phyloP scores from a whole-genome alignment of 1,139 yeast genomes.

The Pichiaceae sp. region DNA sequence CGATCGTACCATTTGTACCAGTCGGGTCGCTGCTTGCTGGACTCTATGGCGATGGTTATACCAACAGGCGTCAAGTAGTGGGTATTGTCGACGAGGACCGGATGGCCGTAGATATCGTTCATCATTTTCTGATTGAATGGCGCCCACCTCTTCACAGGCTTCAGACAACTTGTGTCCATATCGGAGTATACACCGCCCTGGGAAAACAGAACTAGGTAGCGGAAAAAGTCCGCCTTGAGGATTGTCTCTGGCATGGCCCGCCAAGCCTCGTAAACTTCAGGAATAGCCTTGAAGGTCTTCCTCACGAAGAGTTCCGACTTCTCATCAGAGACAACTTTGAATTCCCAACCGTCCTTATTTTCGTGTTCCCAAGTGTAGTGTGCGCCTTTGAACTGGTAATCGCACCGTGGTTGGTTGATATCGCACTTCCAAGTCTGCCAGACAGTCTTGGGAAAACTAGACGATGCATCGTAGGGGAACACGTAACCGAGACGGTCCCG shows the following conservation, averaged over 20 bases:
- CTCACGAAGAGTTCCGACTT: constrained; percentile 24
- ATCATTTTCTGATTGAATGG: constrained; percentile 11
- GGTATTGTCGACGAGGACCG: neutral
- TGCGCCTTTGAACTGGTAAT: constrained; percentile 33
- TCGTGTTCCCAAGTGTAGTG: constrained; percentile 46
- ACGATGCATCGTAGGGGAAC: constrained; percentile 61
- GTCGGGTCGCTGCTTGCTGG: constrained; percentile 63
- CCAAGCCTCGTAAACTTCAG: constrained; percentile 59
- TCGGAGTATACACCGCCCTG: constrained; percentile 75
- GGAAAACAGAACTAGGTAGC: constrained; percentile 65
- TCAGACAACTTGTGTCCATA: constrained; percentile 53
- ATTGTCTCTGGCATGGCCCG: constrained; percentile 54
- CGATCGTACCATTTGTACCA: constrained; percentile 72
- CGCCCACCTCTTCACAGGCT: constrained; percentile 41
- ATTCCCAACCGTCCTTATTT: constrained; percentile 47
- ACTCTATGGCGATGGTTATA: constrained; percentile 64
- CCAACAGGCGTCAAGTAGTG: constrained; percentile 41
- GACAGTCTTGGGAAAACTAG: constrained; percentile 39
- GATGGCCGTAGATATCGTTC: neutral
- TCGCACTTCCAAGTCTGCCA: constrained; percentile 97
- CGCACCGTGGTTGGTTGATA: constrained; percentile 42
- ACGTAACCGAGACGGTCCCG: constrained; percentile 53
- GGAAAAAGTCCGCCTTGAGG: constrained; percentile 66
- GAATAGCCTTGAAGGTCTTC: constrained; percentile 45
- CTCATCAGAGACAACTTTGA: constrained; percentile 49